Percentiles rank a stretch among this genome's conserved stretches.
Conservation (phyloP, 371 early-diverging fungal genomes). For the Mortierella sp. region DNA sequence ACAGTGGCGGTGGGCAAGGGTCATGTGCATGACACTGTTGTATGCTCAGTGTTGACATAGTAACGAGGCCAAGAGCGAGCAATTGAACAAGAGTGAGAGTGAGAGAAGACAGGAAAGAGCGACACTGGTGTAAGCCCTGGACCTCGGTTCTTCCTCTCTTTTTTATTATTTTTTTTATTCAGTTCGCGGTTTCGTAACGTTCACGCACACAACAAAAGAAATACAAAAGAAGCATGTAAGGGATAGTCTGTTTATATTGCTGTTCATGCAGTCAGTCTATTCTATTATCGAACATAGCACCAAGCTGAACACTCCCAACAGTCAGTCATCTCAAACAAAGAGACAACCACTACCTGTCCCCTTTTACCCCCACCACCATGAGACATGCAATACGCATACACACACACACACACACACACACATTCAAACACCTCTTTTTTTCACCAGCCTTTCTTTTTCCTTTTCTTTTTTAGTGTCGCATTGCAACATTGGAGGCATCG, state of each 20-base stretch:
- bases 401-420: background rate
- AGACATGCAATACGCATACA: no score
- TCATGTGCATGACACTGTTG: background rate
- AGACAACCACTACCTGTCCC: background rate
- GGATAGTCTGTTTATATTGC: no score
- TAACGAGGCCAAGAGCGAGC: background rate
- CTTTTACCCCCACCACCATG: background rate
- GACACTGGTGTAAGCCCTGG: background rate
- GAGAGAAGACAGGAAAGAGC: background rate
- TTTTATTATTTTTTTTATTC: background rate
- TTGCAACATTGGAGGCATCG: background rate
- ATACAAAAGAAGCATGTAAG: background rate
- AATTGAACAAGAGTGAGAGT: background rate
- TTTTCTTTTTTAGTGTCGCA: background rate
- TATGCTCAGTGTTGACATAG: background rate
- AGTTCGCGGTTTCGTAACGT: background rate
- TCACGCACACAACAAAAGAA: background rate
- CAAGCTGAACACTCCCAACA: no score
- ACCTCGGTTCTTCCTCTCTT: background rate
- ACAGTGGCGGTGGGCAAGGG: background rate
- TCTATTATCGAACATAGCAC: background rate
- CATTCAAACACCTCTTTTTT: background rate
- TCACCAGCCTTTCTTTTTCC: conserved; percentile 1
- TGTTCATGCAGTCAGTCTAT: background rate
- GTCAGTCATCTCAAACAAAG: background rate